Base-by-base conservation (phyloP, 2,329 filamentous ascomycete species). In the Hansfordia pulvinata region DNA sequence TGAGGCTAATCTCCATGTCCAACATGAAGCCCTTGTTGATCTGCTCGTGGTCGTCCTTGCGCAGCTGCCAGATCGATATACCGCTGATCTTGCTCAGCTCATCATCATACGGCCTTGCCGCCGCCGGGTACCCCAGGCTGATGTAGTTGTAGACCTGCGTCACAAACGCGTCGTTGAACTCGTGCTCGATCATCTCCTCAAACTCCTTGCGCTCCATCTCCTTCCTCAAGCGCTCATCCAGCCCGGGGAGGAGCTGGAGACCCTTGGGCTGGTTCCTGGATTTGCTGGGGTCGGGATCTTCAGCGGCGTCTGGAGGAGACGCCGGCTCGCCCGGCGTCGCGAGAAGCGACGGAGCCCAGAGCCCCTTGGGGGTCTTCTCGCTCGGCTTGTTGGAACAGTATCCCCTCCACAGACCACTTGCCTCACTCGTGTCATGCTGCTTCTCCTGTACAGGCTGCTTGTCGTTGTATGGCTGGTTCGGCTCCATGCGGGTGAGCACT, bases 91-190 rank as follows among this genome's bases (percentile, higher is more conserved):
- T 83, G 39, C 76, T 72, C 12, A 96, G 62, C 56, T 96, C 88
- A 8, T 76, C 68, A 44, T 96, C 88, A 44, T 82, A 96, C 19
- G 71, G 67, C 13, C 78, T 72, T 8, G 86, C 88, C 42, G 85
- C 73, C 18, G 82, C 76, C 3, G 88, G 86, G 49, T 94, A 94
- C 5, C 88, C 88, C 5, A 96, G 66, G 1, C 84, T 93, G 10
- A 96, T 64, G 51, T 96, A 96, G 51, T 96, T 94, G 64, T 92
- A 96, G 6, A 96, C 86, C 52, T 96, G 88, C 0, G 86, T 93
- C 30, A 94, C 73, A 47, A 94, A 93, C 4, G 62, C 62, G 47
- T 93, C 83, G 33, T 76, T 64, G 42, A 90, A 93, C 50, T 93
- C 85, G 27, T 53, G 51, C 4, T 55, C 46, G 32, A 74, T 68